Evolutionary conservation across 208 protist species (phyloP).

Genomic region (Trypanosoma theileri): DNA sequence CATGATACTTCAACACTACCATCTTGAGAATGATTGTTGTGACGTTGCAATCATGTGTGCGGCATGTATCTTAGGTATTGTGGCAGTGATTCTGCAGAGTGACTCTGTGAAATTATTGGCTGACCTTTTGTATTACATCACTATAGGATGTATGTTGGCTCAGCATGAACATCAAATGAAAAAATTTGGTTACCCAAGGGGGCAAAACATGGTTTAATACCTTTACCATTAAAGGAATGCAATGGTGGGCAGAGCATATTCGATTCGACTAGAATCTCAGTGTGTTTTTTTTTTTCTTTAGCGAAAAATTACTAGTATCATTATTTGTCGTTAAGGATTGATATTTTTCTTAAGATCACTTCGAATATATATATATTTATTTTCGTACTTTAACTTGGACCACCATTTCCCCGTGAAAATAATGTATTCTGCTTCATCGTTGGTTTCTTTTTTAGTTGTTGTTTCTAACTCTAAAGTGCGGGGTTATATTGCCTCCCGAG

Average conservation of each 20-base stretch:
- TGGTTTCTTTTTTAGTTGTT: background rate
- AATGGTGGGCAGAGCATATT: too few relatives aligned
- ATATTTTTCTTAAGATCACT: background rate
- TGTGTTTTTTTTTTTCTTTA: too few relatives aligned
- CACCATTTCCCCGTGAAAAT: too few relatives aligned
- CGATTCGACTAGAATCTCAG: too few relatives aligned
- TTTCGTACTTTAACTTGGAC: too few relatives aligned
- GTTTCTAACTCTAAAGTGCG: too few relatives aligned
- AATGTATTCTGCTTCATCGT: background rate
- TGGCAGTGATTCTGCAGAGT: slow-evolving; percentile 26
- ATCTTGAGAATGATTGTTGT: slow-evolving; percentile 51
- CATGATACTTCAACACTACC: slow-evolving; percentile 68
- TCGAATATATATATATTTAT: background rate
- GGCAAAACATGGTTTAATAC: slow-evolving; percentile 25
- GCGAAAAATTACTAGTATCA: too few relatives aligned
- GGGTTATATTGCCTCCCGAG: too few relatives aligned
- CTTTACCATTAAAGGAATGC: too few relatives aligned
- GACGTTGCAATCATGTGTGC: slow-evolving; percentile 42
- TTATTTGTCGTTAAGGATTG: background rate
- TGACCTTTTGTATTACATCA: slow-evolving; percentile 31
- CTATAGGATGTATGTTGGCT: slow-evolving; percentile 59
- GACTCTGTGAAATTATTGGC: slow-evolving; percentile 24
- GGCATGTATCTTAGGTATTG: slow-evolving; percentile 34
- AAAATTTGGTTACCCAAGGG: slow-evolving; percentile 31
- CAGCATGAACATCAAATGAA: slow-evolving; percentile 67